Conservation (phyloP, 345 rosid species). For the Boechera divaricarpa region DNA sequence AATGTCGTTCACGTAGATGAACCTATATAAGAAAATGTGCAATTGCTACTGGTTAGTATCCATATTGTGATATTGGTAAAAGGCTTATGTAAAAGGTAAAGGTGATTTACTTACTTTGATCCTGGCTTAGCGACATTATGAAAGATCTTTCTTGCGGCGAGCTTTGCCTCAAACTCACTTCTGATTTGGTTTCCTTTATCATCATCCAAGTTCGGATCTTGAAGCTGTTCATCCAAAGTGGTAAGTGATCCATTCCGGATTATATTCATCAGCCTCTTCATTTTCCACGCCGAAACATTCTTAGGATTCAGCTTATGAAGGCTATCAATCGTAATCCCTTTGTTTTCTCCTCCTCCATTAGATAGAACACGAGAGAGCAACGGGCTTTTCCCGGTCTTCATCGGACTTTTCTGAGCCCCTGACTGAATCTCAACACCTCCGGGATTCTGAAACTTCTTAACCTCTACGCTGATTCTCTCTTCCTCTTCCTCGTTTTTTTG, state of each 20-base stretch:
- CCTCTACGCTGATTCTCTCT: slow-evolving; percentile 52
- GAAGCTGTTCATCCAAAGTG: slow-evolving; percentile 71
- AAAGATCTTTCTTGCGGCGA: slow-evolving; percentile 55
- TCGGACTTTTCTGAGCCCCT: slow-evolving; percentile 44
- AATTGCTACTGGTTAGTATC: neutral
- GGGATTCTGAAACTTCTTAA: slow-evolving; percentile 50
- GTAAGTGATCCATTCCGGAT: slow-evolving; percentile 62
- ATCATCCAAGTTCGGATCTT: slow-evolving; percentile 48
- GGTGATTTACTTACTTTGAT: slow-evolving; percentile 41
- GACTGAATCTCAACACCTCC: slow-evolving; percentile 38
- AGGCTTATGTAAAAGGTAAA: slow-evolving; percentile 1
- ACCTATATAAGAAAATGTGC: slow-evolving; percentile 44
- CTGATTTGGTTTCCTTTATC: slow-evolving; percentile 57
- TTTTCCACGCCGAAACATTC: slow-evolving; percentile 77
- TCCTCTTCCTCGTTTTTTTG: slow-evolving; percentile 56
- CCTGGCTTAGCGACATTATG: slow-evolving; percentile 58
- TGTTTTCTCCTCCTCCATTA: slow-evolving; percentile 43
- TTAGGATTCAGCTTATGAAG: slow-evolving; percentile 60
- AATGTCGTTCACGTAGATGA: slow-evolving; percentile 69
- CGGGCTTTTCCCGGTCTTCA: slow-evolving; percentile 42
- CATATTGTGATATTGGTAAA: neutral
- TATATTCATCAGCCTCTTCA: slow-evolving; percentile 72
- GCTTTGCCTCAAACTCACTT: slow-evolving; percentile 62
- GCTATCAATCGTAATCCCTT: slow-evolving; percentile 57
- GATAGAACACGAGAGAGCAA: slow-evolving; percentile 49